Evolutionary conservation across 1,284 basidiomycete species (phyloP).

Genomic region (Xerocomus amazonicus): DNA sequence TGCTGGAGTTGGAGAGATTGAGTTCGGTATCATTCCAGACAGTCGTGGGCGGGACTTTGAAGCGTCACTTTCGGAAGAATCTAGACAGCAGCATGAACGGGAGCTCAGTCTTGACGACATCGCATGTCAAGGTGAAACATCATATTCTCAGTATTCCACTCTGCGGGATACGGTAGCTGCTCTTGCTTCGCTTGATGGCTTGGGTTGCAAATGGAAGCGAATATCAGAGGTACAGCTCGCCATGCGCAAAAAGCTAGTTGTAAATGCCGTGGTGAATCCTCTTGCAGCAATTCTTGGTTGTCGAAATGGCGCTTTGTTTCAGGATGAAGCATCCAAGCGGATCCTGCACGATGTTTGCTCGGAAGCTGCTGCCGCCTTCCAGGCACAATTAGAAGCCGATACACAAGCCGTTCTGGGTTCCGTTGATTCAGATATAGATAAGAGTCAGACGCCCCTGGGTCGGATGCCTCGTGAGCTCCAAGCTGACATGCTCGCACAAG

Average conservation of each 20-base stretch:
- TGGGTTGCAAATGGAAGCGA: conserved; percentile 67
- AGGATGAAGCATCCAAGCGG: conserved; percentile 38
- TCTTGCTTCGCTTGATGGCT: conserved; percentile 53
- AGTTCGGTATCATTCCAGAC: conserved; percentile 81
- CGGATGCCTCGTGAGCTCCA: conserved; percentile 43
- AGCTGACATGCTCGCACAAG: conserved; percentile 40
- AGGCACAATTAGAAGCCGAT: conserved; percentile 46
- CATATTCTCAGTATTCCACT: conserved; percentile 47
- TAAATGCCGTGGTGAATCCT: conserved; percentile 86
- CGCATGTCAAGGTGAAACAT: conserved; percentile 41
- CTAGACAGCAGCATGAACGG: conserved; percentile 35
- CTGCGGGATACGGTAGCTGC: conserved; percentile 70
- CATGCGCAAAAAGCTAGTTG: conserved; percentile 80
- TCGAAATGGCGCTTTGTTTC: conserved; percentile 73
- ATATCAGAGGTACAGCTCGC: conserved; percentile 68
- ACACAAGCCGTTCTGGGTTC: conserved; percentile 37
- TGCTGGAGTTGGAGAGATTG: conserved; percentile 67
- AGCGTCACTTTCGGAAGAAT: conserved; percentile 40
- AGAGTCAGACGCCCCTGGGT: conserved; percentile 33
- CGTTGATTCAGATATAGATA: conserved; percentile 30
- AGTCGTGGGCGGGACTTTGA: conserved; percentile 58
- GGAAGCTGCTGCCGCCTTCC: conserved; percentile 61
- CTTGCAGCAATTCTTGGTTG: conserved; percentile 82
- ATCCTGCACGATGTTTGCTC: conserved; percentile 51
- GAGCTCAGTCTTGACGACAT: conserved; percentile 52